phyloP scores from a whole-genome alignment of 225 moss, liverwort and hornwort species.

The Sphagnum contortum region DNA sequence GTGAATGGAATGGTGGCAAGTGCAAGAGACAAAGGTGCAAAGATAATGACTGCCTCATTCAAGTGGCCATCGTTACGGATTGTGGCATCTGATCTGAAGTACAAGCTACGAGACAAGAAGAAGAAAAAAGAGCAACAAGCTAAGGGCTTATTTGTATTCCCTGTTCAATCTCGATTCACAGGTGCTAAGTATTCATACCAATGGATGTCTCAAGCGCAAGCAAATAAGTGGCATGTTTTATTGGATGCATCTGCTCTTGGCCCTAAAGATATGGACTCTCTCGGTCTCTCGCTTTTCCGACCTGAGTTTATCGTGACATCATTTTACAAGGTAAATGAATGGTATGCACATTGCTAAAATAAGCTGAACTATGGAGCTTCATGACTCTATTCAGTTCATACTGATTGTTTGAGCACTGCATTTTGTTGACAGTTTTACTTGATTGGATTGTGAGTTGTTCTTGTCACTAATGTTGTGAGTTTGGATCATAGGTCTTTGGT shows the following conservation, averaged over 20 bases:
- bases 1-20: conserved; percentile 85
- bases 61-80: conserved; percentile 89
- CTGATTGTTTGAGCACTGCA: no score
- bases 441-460: no score
- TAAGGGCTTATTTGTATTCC: conserved; percentile 89
- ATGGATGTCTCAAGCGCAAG: conserved; percentile 98
- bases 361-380: no score
- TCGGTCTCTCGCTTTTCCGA: conserved; percentile 88
- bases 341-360: no score
- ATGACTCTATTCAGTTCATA: no score
- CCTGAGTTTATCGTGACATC: conserved; percentile 94
- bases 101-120: conserved; percentile 83
- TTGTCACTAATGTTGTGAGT: no score
- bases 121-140: conserved; percentile 57
- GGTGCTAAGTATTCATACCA: conserved; percentile 93
- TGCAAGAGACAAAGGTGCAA: conserved; percentile 80
- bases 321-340: conserved; percentile 59
- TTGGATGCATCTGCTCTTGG: conserved; percentile 90
- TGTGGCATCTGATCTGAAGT: conserved; percentile 70
- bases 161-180: conserved; percentile 86
- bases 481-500: conserved; percentile 55
- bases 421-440: no score
- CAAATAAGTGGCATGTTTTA: conserved; percentile 91
- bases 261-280: conserved; percentile 97
- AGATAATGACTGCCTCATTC: conserved; percentile 76